Evolutionary conservation across 768 basidiomycete genomes (phyloP).

Genomic region (Coprinopsis strossmayeri): DNA sequence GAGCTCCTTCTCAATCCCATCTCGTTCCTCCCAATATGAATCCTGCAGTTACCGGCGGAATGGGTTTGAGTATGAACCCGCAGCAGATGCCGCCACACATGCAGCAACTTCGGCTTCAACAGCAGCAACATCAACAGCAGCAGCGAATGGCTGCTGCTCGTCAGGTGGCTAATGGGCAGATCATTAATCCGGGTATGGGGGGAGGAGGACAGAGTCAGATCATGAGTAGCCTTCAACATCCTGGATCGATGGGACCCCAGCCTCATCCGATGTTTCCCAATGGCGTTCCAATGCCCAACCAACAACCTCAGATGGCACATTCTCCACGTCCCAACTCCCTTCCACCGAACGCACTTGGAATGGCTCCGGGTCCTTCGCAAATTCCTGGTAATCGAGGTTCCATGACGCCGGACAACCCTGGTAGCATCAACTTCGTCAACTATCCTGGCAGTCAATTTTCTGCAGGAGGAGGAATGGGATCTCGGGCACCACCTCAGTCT

Average conservation of each 20-base stretch:
- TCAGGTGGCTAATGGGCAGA: background rate
- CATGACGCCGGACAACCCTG: constrained; percentile 39
- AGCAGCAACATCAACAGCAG: background rate
- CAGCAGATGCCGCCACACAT: background rate
- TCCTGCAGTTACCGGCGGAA: constrained; percentile 2
- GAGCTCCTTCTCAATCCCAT: constrained; percentile 6
- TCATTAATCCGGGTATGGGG: background rate
- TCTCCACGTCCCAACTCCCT: background rate
- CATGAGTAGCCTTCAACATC: constrained; percentile 2
- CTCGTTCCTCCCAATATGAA: background rate
- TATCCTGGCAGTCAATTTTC: constrained; percentile 27
- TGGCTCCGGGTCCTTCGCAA: constrained; percentile 32
- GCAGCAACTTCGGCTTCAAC: constrained; percentile 1
- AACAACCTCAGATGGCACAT: background rate
- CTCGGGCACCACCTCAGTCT: background rate
- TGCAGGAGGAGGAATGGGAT: background rate
- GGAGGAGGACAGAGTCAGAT: background rate
- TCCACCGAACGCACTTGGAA: constrained; percentile 21
- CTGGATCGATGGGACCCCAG: constrained; percentile 2
- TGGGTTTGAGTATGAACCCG: constrained; percentile 5
- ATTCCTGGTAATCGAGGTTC: constrained; percentile 33
- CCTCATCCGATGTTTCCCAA: background rate
- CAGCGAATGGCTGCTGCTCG: background rate
- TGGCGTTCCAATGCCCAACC: background rate
- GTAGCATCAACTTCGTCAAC: constrained; percentile 33